Percentiles rank a stretch among this genome's conserved stretches.
Evolutionary conservation across 768 basidiomycete species (phyloP).

Genomic region (Collybiopsis luxurians): DNA sequence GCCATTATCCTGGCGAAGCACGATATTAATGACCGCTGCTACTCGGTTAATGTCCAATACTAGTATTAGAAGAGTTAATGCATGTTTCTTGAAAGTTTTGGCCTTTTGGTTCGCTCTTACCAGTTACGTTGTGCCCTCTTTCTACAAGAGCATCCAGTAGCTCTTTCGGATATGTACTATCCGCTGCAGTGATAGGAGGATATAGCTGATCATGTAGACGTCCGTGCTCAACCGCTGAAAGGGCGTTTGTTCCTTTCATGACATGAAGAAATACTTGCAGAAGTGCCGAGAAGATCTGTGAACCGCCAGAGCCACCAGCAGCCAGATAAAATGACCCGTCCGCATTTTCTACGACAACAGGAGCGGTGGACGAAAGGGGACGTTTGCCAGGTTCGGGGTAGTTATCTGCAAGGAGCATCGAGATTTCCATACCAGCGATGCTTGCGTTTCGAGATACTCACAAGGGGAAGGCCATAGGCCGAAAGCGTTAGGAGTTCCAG

Average conservation of each 20-base stretch:
- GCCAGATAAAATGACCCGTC: conserved; percentile 74
- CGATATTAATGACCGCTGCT: conserved; percentile 73
- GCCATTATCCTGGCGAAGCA: conserved; percentile 46
- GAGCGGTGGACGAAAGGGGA: conserved; percentile 81
- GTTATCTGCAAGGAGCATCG: conserved; percentile 53
- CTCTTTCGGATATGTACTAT: conserved; percentile 39
- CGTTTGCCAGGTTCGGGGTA: conserved; percentile 88
- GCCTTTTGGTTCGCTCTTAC: conserved; percentile 26
- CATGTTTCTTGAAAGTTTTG: background rate
- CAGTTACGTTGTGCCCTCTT: conserved; percentile 55
- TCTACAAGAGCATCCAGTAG: conserved; percentile 39
- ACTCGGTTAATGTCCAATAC: conserved; percentile 69
- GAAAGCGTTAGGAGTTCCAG: conserved; percentile 80
- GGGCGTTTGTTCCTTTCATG: conserved; percentile 76
- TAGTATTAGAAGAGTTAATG: conserved; percentile 17
- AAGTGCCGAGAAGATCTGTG: conserved; percentile 76
- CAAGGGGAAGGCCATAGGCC: conserved; percentile 83
- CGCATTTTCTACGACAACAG: conserved; percentile 74
- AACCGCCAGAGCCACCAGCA: conserved; percentile 86
- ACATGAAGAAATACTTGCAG: conserved; percentile 79
- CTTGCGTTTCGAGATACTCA: conserved; percentile 21
- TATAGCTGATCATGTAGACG: conserved; percentile 69
- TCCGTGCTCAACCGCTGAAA: conserved; percentile 59
- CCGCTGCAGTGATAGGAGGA: conserved; percentile 44
- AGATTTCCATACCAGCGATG: conserved; percentile 7